These are phyloP conservation scores for Kodamaea sp. DNA, from an alignment of 1,139 yeast species.

Conservation along the genomic window DNA sequence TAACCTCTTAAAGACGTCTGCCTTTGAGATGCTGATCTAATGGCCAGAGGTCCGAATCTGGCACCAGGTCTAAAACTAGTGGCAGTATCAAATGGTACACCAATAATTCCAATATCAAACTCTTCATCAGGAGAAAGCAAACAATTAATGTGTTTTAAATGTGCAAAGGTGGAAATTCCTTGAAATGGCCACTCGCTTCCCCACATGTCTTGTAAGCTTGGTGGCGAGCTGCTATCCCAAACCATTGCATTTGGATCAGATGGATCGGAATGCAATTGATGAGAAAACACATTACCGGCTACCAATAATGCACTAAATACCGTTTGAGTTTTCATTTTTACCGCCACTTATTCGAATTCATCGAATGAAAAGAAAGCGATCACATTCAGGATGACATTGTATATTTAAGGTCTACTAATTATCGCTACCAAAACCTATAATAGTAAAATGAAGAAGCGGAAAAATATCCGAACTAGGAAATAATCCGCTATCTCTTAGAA, in stretches of 20 bases:
- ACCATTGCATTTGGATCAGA: background rate
- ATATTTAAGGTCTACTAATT: no score
- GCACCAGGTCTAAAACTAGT: conserved; percentile 74
- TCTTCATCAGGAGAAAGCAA: conserved; percentile 42
- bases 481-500: no score
- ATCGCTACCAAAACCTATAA: no score
- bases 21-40: conserved; percentile 69
- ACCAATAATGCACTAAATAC: background rate
- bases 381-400: no score
- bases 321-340: no score
- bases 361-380: no score
- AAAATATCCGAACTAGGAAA: no score
- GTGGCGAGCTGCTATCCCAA: conserved; percentile 11
- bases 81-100: conserved; percentile 79
- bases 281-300: background rate
- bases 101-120: conserved; percentile 67
- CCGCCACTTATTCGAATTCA: no score
- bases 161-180: conserved; percentile 75
- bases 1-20: conserved; percentile 65
- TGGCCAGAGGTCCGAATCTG: conserved; percentile 75
- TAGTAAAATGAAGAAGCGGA: no score
- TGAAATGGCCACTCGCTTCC: conserved; percentile 64
- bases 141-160: conserved; percentile 57
- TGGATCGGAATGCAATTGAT: conserved; percentile 5
- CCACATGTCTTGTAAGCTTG: conserved; percentile 53